Evolutionary conservation across 1,284 basidiomycete species (phyloP), one percentile per base, ranked within the genome.

Genomic region (Bjerkandera adusta): DNA sequence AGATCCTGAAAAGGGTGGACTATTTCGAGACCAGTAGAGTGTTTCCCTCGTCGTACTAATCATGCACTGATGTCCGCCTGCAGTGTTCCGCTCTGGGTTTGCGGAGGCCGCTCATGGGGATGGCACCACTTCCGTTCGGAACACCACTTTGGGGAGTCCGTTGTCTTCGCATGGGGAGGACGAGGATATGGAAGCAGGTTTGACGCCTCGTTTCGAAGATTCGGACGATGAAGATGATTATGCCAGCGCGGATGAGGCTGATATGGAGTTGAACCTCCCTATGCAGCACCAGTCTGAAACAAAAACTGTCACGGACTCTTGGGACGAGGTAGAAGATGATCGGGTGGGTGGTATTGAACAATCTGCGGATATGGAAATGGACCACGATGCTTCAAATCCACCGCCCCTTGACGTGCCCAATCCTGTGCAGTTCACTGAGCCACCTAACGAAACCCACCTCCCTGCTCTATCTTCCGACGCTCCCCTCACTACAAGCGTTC

Each of bases 11-110:
- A 51, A 70, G 89, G 42, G 78, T 81, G 11, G 86, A 89, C 27
- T 92, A 92, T 62, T 92, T 92, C 55, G 70, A 81, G 46, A 73
- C 76, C 4, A 88, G 85, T 89, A 16, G 11, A 18, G 18, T 10
- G 22, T 43, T 26, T 15, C 47, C 1, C 6, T 20, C 8, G 13
- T 22, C 25, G 5, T 27, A n/a, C n/a, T n/a, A n/a, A n/a, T 4
- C 12, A 22, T 16, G 6, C 7, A 12, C 27, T 32, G 11, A n/a
- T 41, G 15, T 25, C 36, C 18, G 21, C n/a, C 18, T 33, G 12
- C 51, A 88, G 85, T 88, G 86, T 87, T 88, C 56, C 68, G 66
- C 40, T 79, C 85, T 1, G 81, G 78, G 7, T 88, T 89, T 50
- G 72, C 74, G 3, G 85, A 88, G 58, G 76, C 11, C 26, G 29